Base-by-base conservation (phyloP, 768 basidiomycete species). In the Pisolithus tinctorius region DNA sequence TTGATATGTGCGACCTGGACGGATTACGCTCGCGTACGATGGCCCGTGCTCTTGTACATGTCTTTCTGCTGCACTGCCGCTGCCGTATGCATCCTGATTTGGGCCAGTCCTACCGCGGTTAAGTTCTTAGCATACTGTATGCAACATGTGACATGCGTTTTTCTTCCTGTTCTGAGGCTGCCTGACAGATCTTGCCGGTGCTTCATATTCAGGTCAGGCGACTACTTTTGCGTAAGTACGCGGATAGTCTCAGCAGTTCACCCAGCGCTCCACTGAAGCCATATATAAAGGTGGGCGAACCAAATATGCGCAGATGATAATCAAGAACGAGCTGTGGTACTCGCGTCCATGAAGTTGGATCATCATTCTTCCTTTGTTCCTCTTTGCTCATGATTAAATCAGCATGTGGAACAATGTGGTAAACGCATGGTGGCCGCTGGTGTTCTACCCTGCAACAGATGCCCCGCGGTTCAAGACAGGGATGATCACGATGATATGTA, bases 61-160 rank as follows among this genome's bases (percentile, higher is more conserved):
- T 71, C 74, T 31, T 55, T 76, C n/a, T 73, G 77, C 20, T 76
- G 74, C 51, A 79, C 80, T 39, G 63, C 74, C 34, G 73, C 82
- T 11, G 70, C 77, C 14, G 74, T 80, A 45, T 80, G 77, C 59
- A 74, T 88, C 46, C 70, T 88, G 29, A 74, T 82, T 3, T 83
- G 81, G 80, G 71, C 69, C 48, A 78, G 73, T 49, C 79, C 85
- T 4, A 78, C 68, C 0, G 77, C 73, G 1, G 75, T 83, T n/a
- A 84, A 83, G 55, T 87, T 84, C 64, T 86, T 88, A 56, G 88
- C 84, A 4, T 89, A 84, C 60, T 87, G 83, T 79, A 52, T 53
- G 75, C 30, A 6, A 31, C 10, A 10, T 71, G 44, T 17, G 39
- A n/a, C 14, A 20, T 10, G 14, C 17, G 4, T 30, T n/a, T 13